These are phyloP conservation scores for Wickerhamiella brachini DNA, from an alignment of 805 yeast genomes.

Conservation along the genomic window DNA sequence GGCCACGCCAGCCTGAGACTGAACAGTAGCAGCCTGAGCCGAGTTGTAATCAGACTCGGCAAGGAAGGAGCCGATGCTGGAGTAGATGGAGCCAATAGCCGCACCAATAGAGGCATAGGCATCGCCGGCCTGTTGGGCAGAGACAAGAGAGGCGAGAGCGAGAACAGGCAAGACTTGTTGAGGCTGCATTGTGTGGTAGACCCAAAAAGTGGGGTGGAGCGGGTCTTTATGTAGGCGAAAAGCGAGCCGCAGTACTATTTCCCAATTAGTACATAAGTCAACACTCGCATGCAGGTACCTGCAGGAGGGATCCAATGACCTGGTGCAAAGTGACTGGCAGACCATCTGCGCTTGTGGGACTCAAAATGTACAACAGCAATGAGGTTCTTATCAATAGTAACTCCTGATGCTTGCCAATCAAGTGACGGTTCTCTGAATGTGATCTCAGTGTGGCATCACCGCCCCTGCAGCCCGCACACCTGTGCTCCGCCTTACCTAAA, in stretches of 20 bases:
- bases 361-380: too few species aligned
- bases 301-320: neutral
- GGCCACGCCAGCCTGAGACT: conserved; percentile 8
- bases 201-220: neutral
- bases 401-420: too few species aligned
- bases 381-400: too few species aligned
- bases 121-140: neutral
- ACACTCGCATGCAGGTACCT: neutral
- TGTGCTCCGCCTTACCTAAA: neutral
- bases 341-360: too few species aligned
- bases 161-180: neutral
- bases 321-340: too few species aligned
- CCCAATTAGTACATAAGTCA: neutral
- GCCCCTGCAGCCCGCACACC: neutral
- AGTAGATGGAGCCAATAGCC: conserved; percentile 59
- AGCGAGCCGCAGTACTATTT: neutral
- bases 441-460: too few species aligned
- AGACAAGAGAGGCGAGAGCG: neutral
- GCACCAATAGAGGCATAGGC: conserved; percentile 36
- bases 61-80: conserved; percentile 56
- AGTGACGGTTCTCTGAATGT: too few species aligned
- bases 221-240: neutral
- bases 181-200: neutral
- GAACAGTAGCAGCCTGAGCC: conserved; percentile 6
- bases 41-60: conserved; percentile 5